Evolutionary conservation across 2,329 filamentous ascomycete species (phyloP).

Genomic region (Talaromyces sp.): DNA sequence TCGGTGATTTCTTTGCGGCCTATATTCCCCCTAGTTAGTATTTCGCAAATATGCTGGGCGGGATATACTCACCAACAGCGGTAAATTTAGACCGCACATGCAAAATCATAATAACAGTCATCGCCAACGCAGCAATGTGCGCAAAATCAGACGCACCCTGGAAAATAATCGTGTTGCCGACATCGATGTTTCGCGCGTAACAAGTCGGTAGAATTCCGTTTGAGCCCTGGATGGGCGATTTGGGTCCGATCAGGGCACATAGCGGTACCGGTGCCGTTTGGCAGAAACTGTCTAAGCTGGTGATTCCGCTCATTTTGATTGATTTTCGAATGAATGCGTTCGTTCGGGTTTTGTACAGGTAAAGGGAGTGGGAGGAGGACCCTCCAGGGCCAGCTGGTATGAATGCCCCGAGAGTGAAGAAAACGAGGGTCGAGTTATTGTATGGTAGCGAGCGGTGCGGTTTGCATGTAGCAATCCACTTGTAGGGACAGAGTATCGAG

Average conservation of each 20-base stretch:
- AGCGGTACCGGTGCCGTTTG: constrained; percentile 79
- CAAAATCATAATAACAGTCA: constrained; percentile 97
- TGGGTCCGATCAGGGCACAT: constrained; percentile 77
- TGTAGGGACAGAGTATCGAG: background rate
- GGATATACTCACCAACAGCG: constrained; percentile 71
- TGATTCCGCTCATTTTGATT: constrained; percentile 71
- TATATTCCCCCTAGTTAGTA: constrained; percentile 31
- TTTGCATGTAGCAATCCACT: background rate
- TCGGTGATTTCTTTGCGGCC: constrained; percentile 72
- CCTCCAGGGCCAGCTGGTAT: constrained; percentile 13
- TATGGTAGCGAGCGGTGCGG: constrained; percentile 7
- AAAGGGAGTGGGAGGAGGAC: background rate
- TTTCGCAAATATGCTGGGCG: background rate
- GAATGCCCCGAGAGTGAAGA: background rate
- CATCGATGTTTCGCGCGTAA: constrained; percentile 90
- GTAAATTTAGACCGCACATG: constrained; percentile 98
- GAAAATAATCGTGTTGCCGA: constrained; percentile 98
- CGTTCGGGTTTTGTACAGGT: background rate
- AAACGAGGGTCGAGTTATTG: background rate
- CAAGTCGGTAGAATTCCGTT: constrained; percentile 84
- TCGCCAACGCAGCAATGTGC: constrained; percentile 84
- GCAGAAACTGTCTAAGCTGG: constrained; percentile 87
- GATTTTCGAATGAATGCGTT: background rate
- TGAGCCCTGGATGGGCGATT: constrained; percentile 61
- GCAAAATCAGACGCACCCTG: constrained; percentile 86